Evolutionary conservation across 129 eudicot species (phyloP), one percentile per base, ranked within the genome.

Genomic region (Solidago caesia): DNA sequence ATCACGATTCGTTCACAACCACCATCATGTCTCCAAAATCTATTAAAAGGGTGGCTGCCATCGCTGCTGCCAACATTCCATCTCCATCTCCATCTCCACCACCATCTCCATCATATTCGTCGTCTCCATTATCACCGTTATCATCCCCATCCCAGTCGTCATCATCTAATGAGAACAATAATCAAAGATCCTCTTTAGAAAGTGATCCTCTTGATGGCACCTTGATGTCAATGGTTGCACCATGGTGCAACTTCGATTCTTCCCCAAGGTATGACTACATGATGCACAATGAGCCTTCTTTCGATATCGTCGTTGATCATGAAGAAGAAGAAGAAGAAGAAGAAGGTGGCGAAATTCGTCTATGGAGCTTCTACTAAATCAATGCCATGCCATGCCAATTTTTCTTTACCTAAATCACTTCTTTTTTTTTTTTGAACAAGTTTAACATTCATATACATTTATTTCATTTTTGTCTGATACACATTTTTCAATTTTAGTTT

Each of bases 351-450:
- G 96, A 89, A 68, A 77, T 87, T 56, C 83, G 80, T 6, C 81
- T 92, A 0, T 92, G 97, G 96, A 87, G 79, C 85, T 92, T 92
- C 80, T 80, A 86, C 81, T 92, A 74, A 84, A 75, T 64, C 73
- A 41, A 33, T 3, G 3, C 39, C 39, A 33, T 33, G 39, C 39
- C 0, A 33, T 1, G 3, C 3, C 39, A 33, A 33, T 33, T 67
- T 76, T 41, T 29, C 62, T 39, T 57, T 33, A 44, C 21, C 39
- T 26, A 8, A 42, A 27, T 65, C 66, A 16, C 65, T 53, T 43
- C n/a, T 52, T 29, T 58, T 33, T 58, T 51, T 52, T 29, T 58
- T 33, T 58, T 51, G 75, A 77, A 43, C 43, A 33, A 21, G 58
- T 33, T 60, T 51, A 60, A 60, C 81, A 77, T 26, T 60, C 49